phyloP scores from a whole-genome alignment of 306 rosid genomes.

The Cajanus cajan region DNA sequence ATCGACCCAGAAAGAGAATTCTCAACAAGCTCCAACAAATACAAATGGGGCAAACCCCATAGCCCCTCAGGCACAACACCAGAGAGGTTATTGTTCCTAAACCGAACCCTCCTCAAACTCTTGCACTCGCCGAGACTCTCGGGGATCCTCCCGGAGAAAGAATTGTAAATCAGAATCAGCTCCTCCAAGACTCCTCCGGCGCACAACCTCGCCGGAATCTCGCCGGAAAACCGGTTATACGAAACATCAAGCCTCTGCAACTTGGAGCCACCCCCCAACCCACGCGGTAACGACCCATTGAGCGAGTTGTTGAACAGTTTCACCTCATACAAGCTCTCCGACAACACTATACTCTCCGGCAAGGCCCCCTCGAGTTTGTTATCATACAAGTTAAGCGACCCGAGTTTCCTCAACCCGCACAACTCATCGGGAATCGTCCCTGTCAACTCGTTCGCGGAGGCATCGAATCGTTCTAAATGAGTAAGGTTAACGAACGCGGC shows the following conservation, averaged over 20 bases:
- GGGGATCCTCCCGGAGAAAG: conserved; percentile 66
- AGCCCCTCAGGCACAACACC: conserved; percentile 61
- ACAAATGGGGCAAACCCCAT: conserved; percentile 70
- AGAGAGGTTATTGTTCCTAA: conserved; percentile 61
- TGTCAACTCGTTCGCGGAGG: conserved; percentile 52
- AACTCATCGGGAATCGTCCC: conserved; percentile 65
- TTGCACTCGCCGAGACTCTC: conserved; percentile 49
- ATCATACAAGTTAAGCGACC: conserved; percentile 44
- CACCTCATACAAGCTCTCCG: conserved; percentile 50
- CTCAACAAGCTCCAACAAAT: conserved; percentile 51
- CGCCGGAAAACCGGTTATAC: conserved; percentile 53
- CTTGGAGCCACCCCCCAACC: conserved; percentile 55
- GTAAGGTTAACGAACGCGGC: conserved; percentile 42
- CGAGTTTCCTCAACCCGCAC: conserved; percentile 47
- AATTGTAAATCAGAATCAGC: conserved; percentile 53
- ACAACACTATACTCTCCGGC: conserved; percentile 49
- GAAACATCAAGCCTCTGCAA: conserved; percentile 54
- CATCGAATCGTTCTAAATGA: conserved; percentile 49
- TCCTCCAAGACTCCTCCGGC: conserved; percentile 39
- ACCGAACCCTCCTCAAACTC: conserved; percentile 56
- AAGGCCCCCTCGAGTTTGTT: conserved; percentile 56
- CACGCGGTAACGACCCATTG: conserved; percentile 51
- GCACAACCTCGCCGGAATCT: conserved; percentile 60
- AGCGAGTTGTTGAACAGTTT: conserved; percentile 62
- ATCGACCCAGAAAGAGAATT: conserved; percentile 67